These are phyloP conservation scores for Xylariomycetidae sp. DNA, from an alignment of 2,329 filamentous ascomycete species.

Conservation along the genomic window DNA sequence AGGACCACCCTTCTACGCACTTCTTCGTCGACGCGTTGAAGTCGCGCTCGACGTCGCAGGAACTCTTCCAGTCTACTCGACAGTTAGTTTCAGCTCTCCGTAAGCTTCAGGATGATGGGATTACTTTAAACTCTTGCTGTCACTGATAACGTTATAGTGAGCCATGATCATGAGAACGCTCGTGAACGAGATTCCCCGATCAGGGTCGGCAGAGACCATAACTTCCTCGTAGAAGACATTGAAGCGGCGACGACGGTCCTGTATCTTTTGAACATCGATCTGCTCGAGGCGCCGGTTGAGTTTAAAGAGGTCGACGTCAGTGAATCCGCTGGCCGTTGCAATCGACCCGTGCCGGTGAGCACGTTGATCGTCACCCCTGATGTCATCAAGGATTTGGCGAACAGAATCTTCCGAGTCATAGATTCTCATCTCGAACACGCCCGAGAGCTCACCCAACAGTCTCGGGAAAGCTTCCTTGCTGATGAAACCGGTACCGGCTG, in stretches of 20 bases:
- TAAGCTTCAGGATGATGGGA: slow-evolving; percentile 3
- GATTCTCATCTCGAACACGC: slow-evolving; percentile 94
- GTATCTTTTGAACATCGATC: slow-evolving; percentile 71
- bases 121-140: slow-evolving; percentile 87
- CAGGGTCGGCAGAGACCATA: slow-evolving; percentile 84
- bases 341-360: slow-evolving; percentile 50
- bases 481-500: slow-evolving; percentile 85
- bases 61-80: slow-evolving; percentile 80
- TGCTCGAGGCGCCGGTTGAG: slow-evolving; percentile 66
- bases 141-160: slow-evolving; percentile 97
- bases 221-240: slow-evolving; percentile 98
- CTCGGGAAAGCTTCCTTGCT: slow-evolving; percentile 83
- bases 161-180: slow-evolving; percentile 91
- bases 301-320: slow-evolving; percentile 65
- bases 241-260: slow-evolving; percentile 68
- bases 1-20: slow-evolving; percentile 84
- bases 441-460: slow-evolving; percentile 84
- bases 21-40: slow-evolving; percentile 92
- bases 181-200: slow-evolving; percentile 86
- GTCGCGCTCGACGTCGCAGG: slow-evolving; percentile 76
- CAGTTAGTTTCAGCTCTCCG: not conserved
- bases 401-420: slow-evolving; percentile 90
- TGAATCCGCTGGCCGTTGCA: slow-evolving; percentile 43
- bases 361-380: slow-evolving; percentile 50
- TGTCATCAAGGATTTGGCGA: slow-evolving; percentile 77